Conservation (phyloP, 176 grass and related monocot genomes). For the Cenchrus purpureus region DNA sequence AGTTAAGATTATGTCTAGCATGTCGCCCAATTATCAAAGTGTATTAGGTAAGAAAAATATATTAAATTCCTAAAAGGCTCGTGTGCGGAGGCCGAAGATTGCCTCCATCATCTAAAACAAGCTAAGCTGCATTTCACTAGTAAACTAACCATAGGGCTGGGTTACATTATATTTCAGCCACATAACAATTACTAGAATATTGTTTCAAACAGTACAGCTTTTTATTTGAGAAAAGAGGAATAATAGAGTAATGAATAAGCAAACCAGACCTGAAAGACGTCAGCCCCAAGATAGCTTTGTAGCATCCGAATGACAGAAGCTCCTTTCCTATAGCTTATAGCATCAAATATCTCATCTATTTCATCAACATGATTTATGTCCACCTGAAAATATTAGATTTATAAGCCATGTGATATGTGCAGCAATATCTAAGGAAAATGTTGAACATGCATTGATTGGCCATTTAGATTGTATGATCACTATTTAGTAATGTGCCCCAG, state of each 20-base stretch:
- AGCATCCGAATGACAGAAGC: conserved; percentile 96
- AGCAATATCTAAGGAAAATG: conserved; percentile 13
- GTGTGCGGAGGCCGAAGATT: background rate
- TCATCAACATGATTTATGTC: conserved; percentile 94
- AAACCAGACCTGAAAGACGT: conserved; percentile 83
- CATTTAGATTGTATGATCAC: background rate
- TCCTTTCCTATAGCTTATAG: conserved; percentile 99
- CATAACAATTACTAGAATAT: background rate
- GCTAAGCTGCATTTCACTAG: background rate
- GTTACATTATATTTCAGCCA: conserved; percentile 5
- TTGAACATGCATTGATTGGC: conserved; percentile 3
- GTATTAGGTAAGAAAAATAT: conserved; percentile 27
- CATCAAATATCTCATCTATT: conserved; percentile 99
- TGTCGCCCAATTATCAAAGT: background rate
- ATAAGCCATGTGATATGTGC: conserved; percentile 25
- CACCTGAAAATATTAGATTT: conserved; percentile 63
- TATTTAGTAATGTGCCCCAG: background rate
- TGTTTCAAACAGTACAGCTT: background rate
- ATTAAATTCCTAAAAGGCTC: conserved; percentile 5
- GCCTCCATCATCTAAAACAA: background rate
- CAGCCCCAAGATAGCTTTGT: conserved; percentile 97
- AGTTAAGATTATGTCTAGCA: conserved; percentile 15
- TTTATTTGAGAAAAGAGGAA: background rate
- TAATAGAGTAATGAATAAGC: conserved; percentile 5
- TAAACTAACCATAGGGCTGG: conserved; percentile 3